phyloP scores from a whole-genome alignment of 768 basidiomycete genomes.

The Paxillus ammoniavirescens region DNA sequence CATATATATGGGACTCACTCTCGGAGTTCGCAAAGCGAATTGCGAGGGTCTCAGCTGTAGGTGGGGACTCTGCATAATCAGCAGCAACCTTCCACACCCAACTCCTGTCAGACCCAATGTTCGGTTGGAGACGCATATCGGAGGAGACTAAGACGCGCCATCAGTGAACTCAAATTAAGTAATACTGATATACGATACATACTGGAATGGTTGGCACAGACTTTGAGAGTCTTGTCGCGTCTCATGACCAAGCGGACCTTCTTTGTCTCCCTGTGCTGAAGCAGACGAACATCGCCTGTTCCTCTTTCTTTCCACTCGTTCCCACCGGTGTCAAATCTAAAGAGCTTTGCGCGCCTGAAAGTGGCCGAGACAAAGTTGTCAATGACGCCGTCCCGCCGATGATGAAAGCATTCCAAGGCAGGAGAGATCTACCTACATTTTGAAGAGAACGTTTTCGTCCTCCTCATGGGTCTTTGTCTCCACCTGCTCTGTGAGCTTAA shows the following conservation, averaged over 20 bases:
- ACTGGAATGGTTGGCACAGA: slow-evolving; percentile 98
- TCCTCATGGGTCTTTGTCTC: slow-evolving; percentile 95
- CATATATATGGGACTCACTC: slow-evolving; percentile 54
- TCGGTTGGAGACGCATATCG: slow-evolving; percentile 95
- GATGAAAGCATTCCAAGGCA: not conserved
- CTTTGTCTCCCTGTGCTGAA: slow-evolving; percentile 84
- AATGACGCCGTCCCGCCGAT: slow-evolving; percentile 1
- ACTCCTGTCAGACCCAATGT: slow-evolving; percentile 97
- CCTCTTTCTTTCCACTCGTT: slow-evolving; percentile 99
- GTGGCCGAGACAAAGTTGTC: slow-evolving; percentile 20
- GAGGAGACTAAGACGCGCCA: slow-evolving; percentile 55
- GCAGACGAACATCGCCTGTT: slow-evolving; percentile 91
- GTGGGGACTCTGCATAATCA: slow-evolving; percentile 88
- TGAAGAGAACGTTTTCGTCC: slow-evolving; percentile 90
- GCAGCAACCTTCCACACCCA: slow-evolving; percentile 99
- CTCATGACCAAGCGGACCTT: slow-evolving; percentile 98
- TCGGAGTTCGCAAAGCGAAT: slow-evolving; percentile 98
- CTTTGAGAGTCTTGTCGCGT: slow-evolving; percentile 99
- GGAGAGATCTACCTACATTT: slow-evolving; percentile 70
- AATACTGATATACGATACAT: slow-evolving; percentile 25
- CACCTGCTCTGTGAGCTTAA: slow-evolving; percentile 94
- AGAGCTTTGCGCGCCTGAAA: slow-evolving; percentile 92
- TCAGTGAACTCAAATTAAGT: slow-evolving; percentile 1
- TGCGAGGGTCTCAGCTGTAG: slow-evolving; percentile 93
- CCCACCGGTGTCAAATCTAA: slow-evolving; percentile 79